Evolutionary conservation across 371 early-diverging fungal genomes (phyloP).

Genomic region (Synchytrium microbalum): DNA sequence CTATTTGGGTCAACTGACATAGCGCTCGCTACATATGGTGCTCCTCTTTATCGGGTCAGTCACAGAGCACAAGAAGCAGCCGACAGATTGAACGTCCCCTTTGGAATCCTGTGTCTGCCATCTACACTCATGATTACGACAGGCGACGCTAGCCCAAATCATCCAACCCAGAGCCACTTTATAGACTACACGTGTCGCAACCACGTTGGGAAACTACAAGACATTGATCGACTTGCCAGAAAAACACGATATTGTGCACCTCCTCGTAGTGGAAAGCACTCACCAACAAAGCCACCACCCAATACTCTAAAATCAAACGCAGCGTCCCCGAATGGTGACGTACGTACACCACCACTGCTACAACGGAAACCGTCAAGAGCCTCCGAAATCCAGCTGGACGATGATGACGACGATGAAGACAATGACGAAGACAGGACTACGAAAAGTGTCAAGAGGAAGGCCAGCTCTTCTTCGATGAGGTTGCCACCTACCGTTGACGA

Average conservation of each 20-base stretch:
- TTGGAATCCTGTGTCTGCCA: not conserved
- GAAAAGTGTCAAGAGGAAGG: not conserved
- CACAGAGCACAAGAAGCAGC: not conserved
- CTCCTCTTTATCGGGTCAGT: not conserved
- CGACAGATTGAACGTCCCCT: not conserved
- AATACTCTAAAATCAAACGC: not conserved
- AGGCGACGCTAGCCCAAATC: not conserved
- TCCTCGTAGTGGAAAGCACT: not conserved
- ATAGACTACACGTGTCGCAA: not conserved
- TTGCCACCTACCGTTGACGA: not conserved
- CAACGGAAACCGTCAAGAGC: not conserved
- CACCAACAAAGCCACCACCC: not conserved
- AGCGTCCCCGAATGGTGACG: not conserved
- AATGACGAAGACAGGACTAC: too few species aligned
- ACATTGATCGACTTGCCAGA: not conserved
- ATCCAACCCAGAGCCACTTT: not conserved
- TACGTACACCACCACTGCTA: not conserved
- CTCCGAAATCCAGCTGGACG: not conserved
- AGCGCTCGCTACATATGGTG: too few species aligned
- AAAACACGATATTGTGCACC: not conserved
- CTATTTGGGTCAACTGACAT: too few species aligned
- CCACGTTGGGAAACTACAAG: constrained; percentile 1
- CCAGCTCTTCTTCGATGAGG: not conserved
- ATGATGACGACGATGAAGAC: not conserved
- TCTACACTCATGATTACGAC: not conserved